Conservation (phyloP, 495 filamentous ascomycete genomes). For the Daldinia decipiens region DNA sequence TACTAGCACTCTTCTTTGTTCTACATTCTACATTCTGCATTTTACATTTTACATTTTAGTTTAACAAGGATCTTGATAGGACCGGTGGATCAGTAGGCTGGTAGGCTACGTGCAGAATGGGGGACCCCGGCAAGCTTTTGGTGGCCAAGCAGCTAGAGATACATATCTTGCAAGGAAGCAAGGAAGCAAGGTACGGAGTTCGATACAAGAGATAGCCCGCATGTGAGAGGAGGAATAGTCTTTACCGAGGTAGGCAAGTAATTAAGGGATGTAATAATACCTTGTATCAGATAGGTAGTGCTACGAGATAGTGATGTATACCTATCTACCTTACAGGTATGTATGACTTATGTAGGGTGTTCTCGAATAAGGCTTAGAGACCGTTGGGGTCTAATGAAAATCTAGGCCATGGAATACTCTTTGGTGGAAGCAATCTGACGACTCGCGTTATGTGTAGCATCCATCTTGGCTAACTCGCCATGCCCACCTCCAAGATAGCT, state of each 20-base stretch:
- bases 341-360: not conserved
- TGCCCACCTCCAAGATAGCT: not conserved
- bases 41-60: not conserved
- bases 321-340: not conserved
- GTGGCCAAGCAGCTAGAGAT: not conserved
- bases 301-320: not conserved
- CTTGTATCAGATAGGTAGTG: not conserved
- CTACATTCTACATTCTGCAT: not conserved
- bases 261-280: not conserved
- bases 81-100: constrained; percentile 19
- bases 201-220: not conserved
- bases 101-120: constrained; percentile 5
- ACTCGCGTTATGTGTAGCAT: constrained; percentile 8
- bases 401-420: not conserved
- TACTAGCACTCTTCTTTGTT: constrained; percentile 4
- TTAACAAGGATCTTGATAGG: constrained; percentile 37
- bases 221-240: constrained; percentile 1
- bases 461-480: not conserved
- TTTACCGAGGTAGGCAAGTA: constrained; percentile 9
- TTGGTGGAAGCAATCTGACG: not conserved
- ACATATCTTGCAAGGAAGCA: not conserved
- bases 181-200: not conserved
- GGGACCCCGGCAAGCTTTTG: not conserved
- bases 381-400: not conserved
- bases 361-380: not conserved